Evolutionary conservation across 1,284 basidiomycete species (phyloP).

Genomic region (Porphyrellus sp.): DNA sequence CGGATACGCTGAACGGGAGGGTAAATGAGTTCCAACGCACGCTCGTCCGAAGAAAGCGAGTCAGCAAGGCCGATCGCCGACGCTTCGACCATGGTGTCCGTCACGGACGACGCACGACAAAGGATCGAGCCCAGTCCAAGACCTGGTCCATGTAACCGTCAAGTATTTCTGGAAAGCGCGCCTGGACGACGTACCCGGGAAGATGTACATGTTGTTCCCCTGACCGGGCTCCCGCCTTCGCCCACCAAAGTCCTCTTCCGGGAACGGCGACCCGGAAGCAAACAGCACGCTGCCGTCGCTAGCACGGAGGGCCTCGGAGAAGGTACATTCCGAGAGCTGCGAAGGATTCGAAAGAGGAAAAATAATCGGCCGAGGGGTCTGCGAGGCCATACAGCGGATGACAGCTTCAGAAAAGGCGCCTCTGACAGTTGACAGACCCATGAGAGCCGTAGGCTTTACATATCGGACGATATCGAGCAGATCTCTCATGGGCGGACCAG

Average conservation of each 20-base stretch:
- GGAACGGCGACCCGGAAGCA: conserved; percentile 90
- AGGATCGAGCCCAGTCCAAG: conserved; percentile 81
- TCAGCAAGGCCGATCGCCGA: conserved; percentile 75
- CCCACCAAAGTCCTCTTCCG: conserved; percentile 58
- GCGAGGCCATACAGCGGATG: conserved; percentile 78
- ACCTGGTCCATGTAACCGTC: conserved; percentile 37
- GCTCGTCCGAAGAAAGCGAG: conserved; percentile 74
- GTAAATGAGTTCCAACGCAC: conserved; percentile 62
- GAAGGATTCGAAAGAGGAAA: conserved; percentile 97
- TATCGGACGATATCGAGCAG: conserved; percentile 81
- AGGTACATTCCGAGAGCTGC: conserved; percentile 80
- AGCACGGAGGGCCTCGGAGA: conserved; percentile 79
- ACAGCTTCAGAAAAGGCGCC: conserved; percentile 79
- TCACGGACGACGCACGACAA: conserved; percentile 61
- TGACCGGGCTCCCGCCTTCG: conserved; percentile 77
- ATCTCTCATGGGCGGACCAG: conserved; percentile 69
- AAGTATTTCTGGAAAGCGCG: background rate
- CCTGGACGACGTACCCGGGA: conserved; percentile 51
- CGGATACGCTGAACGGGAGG: conserved; percentile 78
- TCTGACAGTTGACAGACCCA: conserved; percentile 87
- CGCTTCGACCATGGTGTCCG: conserved; percentile 80
- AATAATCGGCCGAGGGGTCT: conserved; percentile 87
- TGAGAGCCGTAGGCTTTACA: conserved; percentile 87
- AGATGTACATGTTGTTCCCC: conserved; percentile 89
- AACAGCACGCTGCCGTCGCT: conserved; percentile 78